Evolutionary conservation across 1,139 yeast genomes (phyloP).

Genomic region (Geotrichum macrosporum): DNA sequence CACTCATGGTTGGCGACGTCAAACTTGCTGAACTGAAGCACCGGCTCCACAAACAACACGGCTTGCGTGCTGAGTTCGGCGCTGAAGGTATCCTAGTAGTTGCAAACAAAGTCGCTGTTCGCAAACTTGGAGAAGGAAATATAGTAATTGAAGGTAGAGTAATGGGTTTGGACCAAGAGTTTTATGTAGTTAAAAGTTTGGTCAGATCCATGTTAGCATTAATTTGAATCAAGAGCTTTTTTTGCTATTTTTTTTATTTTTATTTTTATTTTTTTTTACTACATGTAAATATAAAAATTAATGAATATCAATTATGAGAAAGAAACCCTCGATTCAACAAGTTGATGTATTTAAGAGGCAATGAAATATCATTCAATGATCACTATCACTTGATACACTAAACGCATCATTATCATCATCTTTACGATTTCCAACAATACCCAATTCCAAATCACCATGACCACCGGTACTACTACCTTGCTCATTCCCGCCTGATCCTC

Average conservation of each 20-base stretch:
- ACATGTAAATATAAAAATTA: not conserved
- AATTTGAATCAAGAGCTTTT: slow-evolving; percentile 45
- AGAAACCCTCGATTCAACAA: not conserved
- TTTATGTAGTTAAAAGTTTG: slow-evolving; percentile 71
- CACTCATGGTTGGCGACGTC: slow-evolving; percentile 82
- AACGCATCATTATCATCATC: slow-evolving; percentile 6
- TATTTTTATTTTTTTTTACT: no score
- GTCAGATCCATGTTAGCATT: slow-evolving; percentile 79
- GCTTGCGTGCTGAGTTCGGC: slow-evolving; percentile 77
- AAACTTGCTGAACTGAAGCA: slow-evolving; percentile 75
- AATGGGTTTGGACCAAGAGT: slow-evolving; percentile 59
- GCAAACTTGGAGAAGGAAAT: slow-evolving; percentile 77
- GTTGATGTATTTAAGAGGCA: not conserved
- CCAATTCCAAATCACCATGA: slow-evolving; percentile 16
- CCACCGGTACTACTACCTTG: slow-evolving; percentile 6
- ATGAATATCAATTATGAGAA: no score
- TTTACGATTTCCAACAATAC: slow-evolving; percentile 6
- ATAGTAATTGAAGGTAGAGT: slow-evolving; percentile 84
- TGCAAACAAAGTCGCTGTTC: slow-evolving; percentile 51
- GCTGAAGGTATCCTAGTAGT: slow-evolving; percentile 85
- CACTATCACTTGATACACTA: slow-evolving; percentile 9
- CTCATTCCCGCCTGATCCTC: not conserved
- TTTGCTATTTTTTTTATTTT: not conserved
- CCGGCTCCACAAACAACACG: slow-evolving; percentile 48
- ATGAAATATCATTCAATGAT: not conserved